Evolutionary conservation across 2,329 filamentous ascomycete genomes (phyloP).

Genomic region (Camptophora hylomeconis): DNA sequence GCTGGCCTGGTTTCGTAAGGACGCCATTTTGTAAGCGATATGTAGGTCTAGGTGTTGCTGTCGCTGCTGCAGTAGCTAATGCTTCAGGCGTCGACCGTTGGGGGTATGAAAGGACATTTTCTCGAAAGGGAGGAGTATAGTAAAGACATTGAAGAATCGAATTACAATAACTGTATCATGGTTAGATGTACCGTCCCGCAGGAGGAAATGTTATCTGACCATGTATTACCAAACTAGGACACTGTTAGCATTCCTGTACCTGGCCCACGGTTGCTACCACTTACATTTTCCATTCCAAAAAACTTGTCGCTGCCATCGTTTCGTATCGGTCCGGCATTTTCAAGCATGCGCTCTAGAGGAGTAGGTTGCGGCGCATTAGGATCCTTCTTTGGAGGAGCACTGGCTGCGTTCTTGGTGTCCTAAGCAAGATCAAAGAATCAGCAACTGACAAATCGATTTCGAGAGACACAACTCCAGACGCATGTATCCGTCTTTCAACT

Average conservation of each 20-base stretch:
- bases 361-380: constrained; percentile 42
- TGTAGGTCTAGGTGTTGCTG: constrained; percentile 41
- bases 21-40: constrained; percentile 39
- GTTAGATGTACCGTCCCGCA: constrained; percentile 3
- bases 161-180: constrained; percentile 73
- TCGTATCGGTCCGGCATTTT: constrained; percentile 66
- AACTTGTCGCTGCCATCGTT: constrained; percentile 93
- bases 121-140: constrained; percentile 86
- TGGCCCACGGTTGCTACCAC: constrained; percentile 24
- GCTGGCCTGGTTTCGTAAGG: constrained; percentile 28
- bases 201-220: constrained; percentile 42
- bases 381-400: constrained; percentile 44
- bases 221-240: constrained; percentile 84
- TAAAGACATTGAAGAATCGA: constrained; percentile 96
- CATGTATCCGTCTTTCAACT: too few species aligned
- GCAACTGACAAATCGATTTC: too few species aligned
- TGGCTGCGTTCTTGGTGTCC: constrained; percentile 26
- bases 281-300: constrained; percentile 94
- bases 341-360: constrained; percentile 61
- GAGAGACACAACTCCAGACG: too few species aligned
- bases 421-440: too few species aligned
- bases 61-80: constrained; percentile 50
- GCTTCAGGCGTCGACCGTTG: constrained; percentile 56
- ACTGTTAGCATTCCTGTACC: constrained; percentile 17
- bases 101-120: constrained; percentile 87